These are phyloP conservation scores for Santalum album DNA, from an alignment of 164 flowering plant genomes.

Conservation along the genomic window DNA sequence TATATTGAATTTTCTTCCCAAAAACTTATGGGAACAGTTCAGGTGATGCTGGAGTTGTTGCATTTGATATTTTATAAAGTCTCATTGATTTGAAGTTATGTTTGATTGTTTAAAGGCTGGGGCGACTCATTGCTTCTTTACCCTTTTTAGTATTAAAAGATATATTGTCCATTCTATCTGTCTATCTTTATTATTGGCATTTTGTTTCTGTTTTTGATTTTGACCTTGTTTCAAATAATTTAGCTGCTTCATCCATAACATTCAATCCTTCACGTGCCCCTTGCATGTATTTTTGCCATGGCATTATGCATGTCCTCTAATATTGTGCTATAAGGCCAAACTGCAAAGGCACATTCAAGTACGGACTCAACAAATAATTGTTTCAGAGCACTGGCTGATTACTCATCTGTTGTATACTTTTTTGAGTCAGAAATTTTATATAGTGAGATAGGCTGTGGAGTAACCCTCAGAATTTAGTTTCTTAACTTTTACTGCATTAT, in stretches of 20 bases:
- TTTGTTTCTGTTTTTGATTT: too few species aligned
- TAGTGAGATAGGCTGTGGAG: background rate
- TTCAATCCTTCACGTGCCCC: too few species aligned
- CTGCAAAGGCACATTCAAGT: background rate
- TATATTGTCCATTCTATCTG: background rate
- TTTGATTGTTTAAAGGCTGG: background rate
- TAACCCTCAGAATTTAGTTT: background rate
- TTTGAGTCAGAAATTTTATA: background rate
- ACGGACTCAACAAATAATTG: background rate
- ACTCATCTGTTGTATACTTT: too few species aligned
- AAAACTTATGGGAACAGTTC: conserved; percentile 97
- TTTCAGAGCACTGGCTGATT: background rate
- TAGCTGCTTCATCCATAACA: too few species aligned
- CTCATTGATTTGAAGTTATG: background rate
- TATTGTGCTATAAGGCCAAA: background rate
- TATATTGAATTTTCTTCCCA: conserved; percentile 81
- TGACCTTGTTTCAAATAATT: too few species aligned
- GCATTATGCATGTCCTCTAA: background rate
- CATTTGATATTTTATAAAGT: background rate
- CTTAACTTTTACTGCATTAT: too few species aligned
- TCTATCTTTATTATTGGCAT: too few species aligned
- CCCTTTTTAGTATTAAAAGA: background rate
- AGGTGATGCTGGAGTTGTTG: conserved; percentile 40
- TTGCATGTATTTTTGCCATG: background rate
- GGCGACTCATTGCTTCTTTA: too few species aligned